A percentile compares a stretch with the other conserved stretches of the same genome.
Evolutionary conservation across 1,284 basidiomycete species (phyloP).

Genomic region (Heterobasidion occidentale): DNA sequence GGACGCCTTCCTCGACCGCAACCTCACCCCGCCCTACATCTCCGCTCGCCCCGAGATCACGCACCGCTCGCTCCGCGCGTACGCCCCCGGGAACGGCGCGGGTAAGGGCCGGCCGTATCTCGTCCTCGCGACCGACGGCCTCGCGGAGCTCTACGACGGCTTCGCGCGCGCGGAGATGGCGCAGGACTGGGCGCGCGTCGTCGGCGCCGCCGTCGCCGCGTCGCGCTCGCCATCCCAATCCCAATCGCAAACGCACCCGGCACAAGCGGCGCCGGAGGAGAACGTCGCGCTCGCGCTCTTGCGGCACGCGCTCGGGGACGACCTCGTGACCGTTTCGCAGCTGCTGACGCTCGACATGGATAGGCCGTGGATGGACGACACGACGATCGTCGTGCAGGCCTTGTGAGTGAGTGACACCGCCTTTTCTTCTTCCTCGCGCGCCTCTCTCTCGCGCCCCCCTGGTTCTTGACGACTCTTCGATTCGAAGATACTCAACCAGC

Average conservation of each 20-base stretch:
- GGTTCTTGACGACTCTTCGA: no score
- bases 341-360: constrained; percentile 62
- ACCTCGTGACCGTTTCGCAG: constrained; percentile 43
- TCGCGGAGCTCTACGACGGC: constrained; percentile 49
- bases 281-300: constrained; percentile 54
- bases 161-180: constrained; percentile 36
- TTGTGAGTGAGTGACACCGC: constrained; percentile 19
- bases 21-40: constrained; percentile 62
- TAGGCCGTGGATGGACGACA: constrained; percentile 62
- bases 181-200: constrained; percentile 38
- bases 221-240: no score
- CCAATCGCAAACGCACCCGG: neutral
- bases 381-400: constrained; percentile 56
- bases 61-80: constrained; percentile 34
- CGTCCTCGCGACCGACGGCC: constrained; percentile 59
- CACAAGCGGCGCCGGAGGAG: constrained; percentile 1
- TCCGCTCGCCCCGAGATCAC: constrained; percentile 54
- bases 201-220: constrained; percentile 12
- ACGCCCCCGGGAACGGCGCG: no score
- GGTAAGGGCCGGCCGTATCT: constrained; percentile 26
- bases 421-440: neutral
- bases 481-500: no score
- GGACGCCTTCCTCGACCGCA: constrained; percentile 56
- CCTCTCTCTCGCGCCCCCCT: no score
- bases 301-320: constrained; percentile 48